These are phyloP conservation scores for Kodamaea suecica DNA, from an alignment of 1,139 yeast genomes.

Conservation along the genomic window DNA sequence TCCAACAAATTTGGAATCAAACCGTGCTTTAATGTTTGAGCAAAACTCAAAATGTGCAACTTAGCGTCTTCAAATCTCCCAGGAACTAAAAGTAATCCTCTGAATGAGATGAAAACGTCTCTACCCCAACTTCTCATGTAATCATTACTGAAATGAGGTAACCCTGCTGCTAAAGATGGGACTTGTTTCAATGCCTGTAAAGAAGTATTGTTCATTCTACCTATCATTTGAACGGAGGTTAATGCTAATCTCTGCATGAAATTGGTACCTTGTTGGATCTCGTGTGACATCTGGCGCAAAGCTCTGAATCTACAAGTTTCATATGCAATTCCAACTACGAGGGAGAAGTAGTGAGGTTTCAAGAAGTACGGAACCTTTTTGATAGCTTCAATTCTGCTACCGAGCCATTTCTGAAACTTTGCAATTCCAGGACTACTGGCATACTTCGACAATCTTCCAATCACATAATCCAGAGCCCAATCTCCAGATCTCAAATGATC, in stretches of 20 bases:
- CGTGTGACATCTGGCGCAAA: constrained; percentile 51
- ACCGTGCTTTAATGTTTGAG: constrained; percentile 90
- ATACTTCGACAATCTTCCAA: constrained; percentile 60
- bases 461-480: constrained; percentile 86
- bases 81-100: constrained; percentile 78
- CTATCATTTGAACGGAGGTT: constrained; percentile 86
- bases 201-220: constrained; percentile 71
- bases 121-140: constrained; percentile 99
- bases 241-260: constrained; percentile 79
- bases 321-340: constrained; percentile 76
- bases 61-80: constrained; percentile 80
- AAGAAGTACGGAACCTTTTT: constrained; percentile 71
- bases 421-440: constrained; percentile 44
- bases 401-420: constrained; percentile 67
- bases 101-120: constrained; percentile 82
- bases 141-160: constrained; percentile 87
- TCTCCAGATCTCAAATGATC: constrained; percentile 75
- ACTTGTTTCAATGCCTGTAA: constrained; percentile 60
- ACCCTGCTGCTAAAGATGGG: constrained; percentile 90
- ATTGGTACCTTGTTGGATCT: constrained; percentile 58
- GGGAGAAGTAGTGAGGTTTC: constrained; percentile 82
- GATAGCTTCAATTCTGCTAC: constrained; percentile 60
- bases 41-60: constrained; percentile 80
- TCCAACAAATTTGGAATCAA: constrained; percentile 89
- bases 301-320: constrained; percentile 75